Conservation (phyloP, 164 flowering plant species). For the Vitis rupestris region DNA sequence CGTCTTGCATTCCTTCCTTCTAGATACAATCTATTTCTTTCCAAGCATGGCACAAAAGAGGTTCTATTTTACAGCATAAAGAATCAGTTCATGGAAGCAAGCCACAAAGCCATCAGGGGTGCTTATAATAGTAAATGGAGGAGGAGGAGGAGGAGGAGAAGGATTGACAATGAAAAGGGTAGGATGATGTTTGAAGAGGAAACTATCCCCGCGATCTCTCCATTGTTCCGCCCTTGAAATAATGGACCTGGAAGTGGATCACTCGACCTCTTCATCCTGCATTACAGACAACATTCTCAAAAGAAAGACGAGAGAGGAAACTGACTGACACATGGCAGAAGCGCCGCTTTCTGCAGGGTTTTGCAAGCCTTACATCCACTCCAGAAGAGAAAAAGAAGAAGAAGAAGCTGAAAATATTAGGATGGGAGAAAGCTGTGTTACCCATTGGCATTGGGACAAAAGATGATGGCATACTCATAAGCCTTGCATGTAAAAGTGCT, state of each 20-base stretch:
- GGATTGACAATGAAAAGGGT: constrained; percentile 11
- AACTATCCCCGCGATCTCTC: constrained; percentile 17
- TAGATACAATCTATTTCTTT: too few relatives aligned
- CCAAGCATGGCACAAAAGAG: too few relatives aligned
- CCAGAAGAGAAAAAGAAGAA: too few relatives aligned
- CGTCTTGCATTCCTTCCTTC: too few relatives aligned
- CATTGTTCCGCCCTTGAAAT: constrained; percentile 9
- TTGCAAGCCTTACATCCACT: too few relatives aligned
- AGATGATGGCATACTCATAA: constrained; percentile 52
- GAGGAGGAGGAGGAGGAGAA: constrained; percentile 10
- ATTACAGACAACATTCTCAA: neutral
- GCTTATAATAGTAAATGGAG: neutral
- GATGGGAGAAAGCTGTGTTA: constrained; percentile 8
- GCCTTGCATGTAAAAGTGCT: constrained; percentile 92
- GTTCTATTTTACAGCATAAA: neutral
- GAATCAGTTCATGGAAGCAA: neutral
- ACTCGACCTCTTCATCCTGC: constrained; percentile 23
- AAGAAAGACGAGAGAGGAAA: neutral
- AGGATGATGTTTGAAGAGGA: constrained; percentile 21
- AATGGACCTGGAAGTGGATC: constrained; percentile 7
- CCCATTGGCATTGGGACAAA: constrained; percentile 62
- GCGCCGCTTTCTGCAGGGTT: neutral
- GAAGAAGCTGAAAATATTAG: neutral
- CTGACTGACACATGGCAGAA: neutral
- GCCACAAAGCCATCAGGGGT: neutral